Evolutionary conservation across 495 filamentous ascomycete genomes (phyloP).

Genomic region (Penicillium cosmopolitanum): DNA sequence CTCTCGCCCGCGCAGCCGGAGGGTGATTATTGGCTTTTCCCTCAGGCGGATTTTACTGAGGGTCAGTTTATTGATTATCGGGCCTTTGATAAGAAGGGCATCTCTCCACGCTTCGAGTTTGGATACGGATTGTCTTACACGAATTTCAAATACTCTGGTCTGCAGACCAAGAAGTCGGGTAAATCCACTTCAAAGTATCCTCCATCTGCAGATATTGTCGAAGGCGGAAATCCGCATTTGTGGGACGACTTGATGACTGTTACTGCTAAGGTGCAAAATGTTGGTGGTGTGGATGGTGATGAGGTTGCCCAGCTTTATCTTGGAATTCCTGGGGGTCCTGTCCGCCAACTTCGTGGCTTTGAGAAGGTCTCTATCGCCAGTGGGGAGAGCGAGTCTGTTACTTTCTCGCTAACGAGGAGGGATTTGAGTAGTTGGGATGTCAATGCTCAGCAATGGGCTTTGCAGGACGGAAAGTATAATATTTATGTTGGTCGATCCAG

Average conservation of each 20-base stretch:
- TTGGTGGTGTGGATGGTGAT: slow-evolving; percentile 51
- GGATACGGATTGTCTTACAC: slow-evolving; percentile 72
- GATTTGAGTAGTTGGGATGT: slow-evolving; percentile 73
- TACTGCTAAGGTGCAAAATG: slow-evolving; percentile 54
- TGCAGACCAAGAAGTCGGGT: slow-evolving; percentile 13
- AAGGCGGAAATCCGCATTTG: slow-evolving; percentile 62
- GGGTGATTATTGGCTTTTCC: slow-evolving; percentile 58
- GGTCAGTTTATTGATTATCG: slow-evolving; percentile 80
- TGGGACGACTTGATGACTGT: slow-evolving; percentile 61
- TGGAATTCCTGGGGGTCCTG: slow-evolving; percentile 47
- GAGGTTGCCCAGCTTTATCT: slow-evolving; percentile 66
- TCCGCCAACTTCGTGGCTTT: slow-evolving; percentile 68
- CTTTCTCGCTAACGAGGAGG: slow-evolving; percentile 61
- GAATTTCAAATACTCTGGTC: slow-evolving; percentile 56
- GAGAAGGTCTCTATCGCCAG: slow-evolving; percentile 56
- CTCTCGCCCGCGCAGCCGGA: slow-evolving; percentile 55
- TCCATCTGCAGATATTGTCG: slow-evolving; percentile 31
- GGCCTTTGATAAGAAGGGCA: slow-evolving; percentile 68
- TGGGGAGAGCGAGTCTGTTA: slow-evolving; percentile 47
- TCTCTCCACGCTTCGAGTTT: slow-evolving; percentile 70
- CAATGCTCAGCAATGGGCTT: slow-evolving; percentile 60
- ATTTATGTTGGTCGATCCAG: slow-evolving; percentile 64
- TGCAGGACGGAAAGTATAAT: slow-evolving; percentile 43
- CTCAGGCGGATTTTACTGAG: slow-evolving; percentile 69
- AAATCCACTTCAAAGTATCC: slow-evolving; percentile 9